phyloP scores from a whole-genome alignment of 106 monocot species.

The Posidonia australis region DNA sequence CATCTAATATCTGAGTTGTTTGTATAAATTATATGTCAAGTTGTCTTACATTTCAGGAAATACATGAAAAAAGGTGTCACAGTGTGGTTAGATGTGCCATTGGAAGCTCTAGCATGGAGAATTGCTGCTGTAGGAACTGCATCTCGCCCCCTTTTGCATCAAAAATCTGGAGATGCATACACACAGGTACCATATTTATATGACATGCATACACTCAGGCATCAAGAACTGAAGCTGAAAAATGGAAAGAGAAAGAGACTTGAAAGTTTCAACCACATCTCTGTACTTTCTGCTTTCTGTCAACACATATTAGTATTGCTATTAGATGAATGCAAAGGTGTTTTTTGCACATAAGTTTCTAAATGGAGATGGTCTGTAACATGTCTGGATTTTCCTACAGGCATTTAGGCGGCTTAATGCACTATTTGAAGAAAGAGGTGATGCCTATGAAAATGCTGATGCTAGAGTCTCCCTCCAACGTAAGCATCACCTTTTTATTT shows the following conservation, averaged over 20 bases:
- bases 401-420: constrained; percentile 11
- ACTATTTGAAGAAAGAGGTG: constrained; percentile 20
- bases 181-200: constrained; percentile 36
- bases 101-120: constrained; percentile 87
- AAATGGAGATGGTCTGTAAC: background rate
- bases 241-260: too few species aligned
- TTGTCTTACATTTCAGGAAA: constrained; percentile 36
- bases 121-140: constrained; percentile 90
- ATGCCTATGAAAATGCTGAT: constrained; percentile 20
- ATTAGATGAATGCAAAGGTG: background rate
- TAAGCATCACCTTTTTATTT: constrained; percentile 3
- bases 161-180: constrained; percentile 83
- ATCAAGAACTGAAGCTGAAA: too few species aligned
- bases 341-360: background rate
- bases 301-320: background rate
- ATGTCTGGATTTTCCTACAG: constrained; percentile 1
- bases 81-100: constrained; percentile 94
- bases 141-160: constrained; percentile 87
- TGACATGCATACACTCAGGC: too few species aligned
- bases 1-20: background rate
- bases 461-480: constrained; percentile 16
- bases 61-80: constrained; percentile 87
- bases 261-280: too few species aligned
- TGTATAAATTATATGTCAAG: background rate
- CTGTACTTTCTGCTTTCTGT: too few species aligned